phyloP scores from a whole-genome alignment of 2,329 filamentous ascomycete genomes.

The Penicillium italicum region DNA sequence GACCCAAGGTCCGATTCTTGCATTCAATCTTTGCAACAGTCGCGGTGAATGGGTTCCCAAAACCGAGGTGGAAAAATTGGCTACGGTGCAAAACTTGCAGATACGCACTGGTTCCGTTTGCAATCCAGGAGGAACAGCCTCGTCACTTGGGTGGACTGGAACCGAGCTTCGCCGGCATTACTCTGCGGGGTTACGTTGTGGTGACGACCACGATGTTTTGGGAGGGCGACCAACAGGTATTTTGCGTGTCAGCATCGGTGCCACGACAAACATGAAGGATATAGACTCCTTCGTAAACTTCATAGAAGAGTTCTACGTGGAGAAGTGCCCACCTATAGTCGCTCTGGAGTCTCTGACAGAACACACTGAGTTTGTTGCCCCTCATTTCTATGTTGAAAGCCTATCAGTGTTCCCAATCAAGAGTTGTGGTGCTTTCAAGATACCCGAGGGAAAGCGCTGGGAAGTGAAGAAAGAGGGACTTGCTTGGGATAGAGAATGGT shows the following conservation, averaged over 20 bases:
- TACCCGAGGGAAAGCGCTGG: slow-evolving; percentile 66
- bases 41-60: slow-evolving; percentile 73
- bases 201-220: slow-evolving; percentile 75
- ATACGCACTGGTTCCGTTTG: slow-evolving; percentile 85
- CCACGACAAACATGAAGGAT: slow-evolving; percentile 79
- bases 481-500: slow-evolving; percentile 96
- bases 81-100: slow-evolving; percentile 73
- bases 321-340: slow-evolving; percentile 26
- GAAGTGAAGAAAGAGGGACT: slow-evolving; percentile 76
- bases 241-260: slow-evolving; percentile 79
- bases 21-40: slow-evolving; percentile 75
- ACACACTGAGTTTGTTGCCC: slow-evolving; percentile 12
- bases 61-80: slow-evolving; percentile 81
- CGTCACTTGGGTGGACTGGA: slow-evolving; percentile 66
- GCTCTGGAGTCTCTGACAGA: slow-evolving; percentile 16
- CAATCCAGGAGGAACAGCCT: slow-evolving; percentile 82
- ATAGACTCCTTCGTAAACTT: slow-evolving; percentile 70
- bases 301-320: slow-evolving; percentile 64
- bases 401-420: slow-evolving; percentile 88
- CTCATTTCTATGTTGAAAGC: slow-evolving; percentile 55
- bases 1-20: slow-evolving; percentile 68
- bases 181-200: slow-evolving; percentile 78
- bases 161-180: slow-evolving; percentile 85
- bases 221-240: slow-evolving; percentile 83
- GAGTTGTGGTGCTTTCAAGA: slow-evolving; percentile 75